Conservation (phyloP, 768 basidiomycete species). For the Cystoderma amianthinum region DNA sequence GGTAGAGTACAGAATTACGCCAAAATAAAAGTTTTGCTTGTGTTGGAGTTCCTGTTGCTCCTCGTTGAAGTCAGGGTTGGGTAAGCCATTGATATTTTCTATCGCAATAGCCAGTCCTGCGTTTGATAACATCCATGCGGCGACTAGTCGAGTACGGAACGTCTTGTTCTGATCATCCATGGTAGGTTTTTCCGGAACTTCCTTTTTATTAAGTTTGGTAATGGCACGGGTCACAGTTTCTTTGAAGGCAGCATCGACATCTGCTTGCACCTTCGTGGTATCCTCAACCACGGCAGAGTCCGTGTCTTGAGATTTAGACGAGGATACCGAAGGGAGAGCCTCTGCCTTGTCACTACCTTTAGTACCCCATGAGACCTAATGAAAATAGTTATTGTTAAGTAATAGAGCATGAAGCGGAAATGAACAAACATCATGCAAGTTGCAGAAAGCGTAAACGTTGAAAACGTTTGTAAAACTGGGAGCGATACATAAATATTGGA, state of each 20-base stretch:
- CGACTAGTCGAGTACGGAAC: constrained; percentile 85
- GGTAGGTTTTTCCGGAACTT: constrained; percentile 69
- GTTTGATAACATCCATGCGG: constrained; percentile 73
- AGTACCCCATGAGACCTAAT: constrained; percentile 86
- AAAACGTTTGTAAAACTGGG: constrained; percentile 93
- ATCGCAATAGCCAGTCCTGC: constrained; percentile 68
- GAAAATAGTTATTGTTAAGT: constrained; percentile 1
- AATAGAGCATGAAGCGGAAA: background rate
- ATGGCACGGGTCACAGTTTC: constrained; percentile 86
- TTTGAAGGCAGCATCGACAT: constrained; percentile 88
- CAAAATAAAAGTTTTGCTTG: constrained; percentile 59
- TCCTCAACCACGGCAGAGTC: constrained; percentile 83
- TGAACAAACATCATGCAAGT: constrained; percentile 76
- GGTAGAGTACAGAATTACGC: constrained; percentile 74
- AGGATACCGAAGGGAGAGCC: constrained; percentile 81
- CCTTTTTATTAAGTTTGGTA: constrained; percentile 62
- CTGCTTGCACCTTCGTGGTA: constrained; percentile 73
- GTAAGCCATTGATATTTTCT: constrained; percentile 66
- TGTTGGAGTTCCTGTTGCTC: constrained; percentile 34
- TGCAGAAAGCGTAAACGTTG: constrained; percentile 97
- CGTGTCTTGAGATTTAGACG: constrained; percentile 70
- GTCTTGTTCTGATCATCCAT: constrained; percentile 89
- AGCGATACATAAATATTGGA: constrained; percentile 85
- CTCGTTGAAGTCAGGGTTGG: constrained; percentile 18
- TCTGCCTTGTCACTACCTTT: constrained; percentile 95